Percentiles rank a stretch among this genome's conserved stretches.
Conservation (phyloP, 2,329 filamentous ascomycete species). For the Pleomassaria siparia region DNA sequence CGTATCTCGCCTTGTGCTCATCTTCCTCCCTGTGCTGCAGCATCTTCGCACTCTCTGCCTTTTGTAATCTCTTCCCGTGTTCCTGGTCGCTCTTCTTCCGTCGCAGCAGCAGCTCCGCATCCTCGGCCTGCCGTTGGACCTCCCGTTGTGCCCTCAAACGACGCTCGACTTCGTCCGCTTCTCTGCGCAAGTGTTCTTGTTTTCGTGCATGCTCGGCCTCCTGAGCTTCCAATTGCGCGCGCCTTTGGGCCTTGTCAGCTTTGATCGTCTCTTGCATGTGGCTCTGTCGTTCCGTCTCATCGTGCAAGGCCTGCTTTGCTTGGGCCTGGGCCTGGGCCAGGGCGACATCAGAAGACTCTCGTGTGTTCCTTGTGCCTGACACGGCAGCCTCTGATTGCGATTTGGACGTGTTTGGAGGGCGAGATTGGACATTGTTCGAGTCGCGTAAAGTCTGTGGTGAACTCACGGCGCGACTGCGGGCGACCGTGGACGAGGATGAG, state of each 20-base stretch:
- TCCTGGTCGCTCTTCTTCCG: slow-evolving; percentile 36
- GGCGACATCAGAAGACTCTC: slow-evolving; percentile 22
- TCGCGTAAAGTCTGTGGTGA: slow-evolving; percentile 16
- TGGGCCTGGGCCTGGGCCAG: slow-evolving; percentile 38
- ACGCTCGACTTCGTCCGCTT: slow-evolving; percentile 34
- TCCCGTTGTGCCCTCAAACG: slow-evolving; percentile 17
- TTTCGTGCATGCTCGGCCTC: slow-evolving; percentile 32
- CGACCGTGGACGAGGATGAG: background rate
- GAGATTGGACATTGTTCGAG: slow-evolving; percentile 25
- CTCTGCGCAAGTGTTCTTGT: slow-evolving; percentile 25
- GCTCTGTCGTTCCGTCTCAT: slow-evolving; percentile 16
- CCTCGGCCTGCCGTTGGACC: slow-evolving; percentile 26
- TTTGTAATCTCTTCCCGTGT: slow-evolving; percentile 34
- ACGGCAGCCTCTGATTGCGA: slow-evolving; percentile 21
- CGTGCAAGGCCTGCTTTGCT: slow-evolving; percentile 35
- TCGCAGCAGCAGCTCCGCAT: slow-evolving; percentile 29
- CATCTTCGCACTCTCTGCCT: slow-evolving; percentile 28
- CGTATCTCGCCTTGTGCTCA: slow-evolving; percentile 25
- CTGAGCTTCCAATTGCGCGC: slow-evolving; percentile 30
- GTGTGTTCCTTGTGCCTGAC: slow-evolving; percentile 13
- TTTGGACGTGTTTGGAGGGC: slow-evolving; percentile 26
- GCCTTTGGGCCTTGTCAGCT: slow-evolving; percentile 38
- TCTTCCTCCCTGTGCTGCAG: slow-evolving; percentile 34
- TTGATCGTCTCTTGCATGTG: slow-evolving; percentile 26
- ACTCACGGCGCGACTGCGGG: slow-evolving; percentile 19